Conservation (phyloP, 2,329 filamentous ascomycete genomes). For the Pestalotiopsis fici region DNA sequence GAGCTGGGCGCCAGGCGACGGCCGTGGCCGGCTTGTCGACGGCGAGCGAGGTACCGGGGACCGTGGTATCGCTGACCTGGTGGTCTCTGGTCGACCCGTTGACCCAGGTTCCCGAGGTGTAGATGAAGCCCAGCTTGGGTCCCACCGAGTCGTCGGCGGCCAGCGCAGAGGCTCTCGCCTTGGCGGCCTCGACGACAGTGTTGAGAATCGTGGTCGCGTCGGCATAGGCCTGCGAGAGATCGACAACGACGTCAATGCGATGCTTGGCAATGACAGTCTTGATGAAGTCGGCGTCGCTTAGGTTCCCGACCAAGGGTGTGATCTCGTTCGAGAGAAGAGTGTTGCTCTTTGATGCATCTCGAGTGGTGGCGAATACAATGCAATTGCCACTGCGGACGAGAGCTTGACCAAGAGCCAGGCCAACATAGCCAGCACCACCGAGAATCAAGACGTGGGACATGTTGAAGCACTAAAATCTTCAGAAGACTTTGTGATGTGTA, state of each 20-base stretch:
- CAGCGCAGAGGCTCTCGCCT: too few species aligned
- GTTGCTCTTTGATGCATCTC: slow-evolving; percentile 1
- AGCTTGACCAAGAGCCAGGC: slow-evolving; percentile 7
- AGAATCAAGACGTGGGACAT: slow-evolving; percentile 12
- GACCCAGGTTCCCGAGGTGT: slow-evolving; percentile 34
- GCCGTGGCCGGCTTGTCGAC: slow-evolving; percentile 20
- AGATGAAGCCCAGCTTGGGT: slow-evolving; percentile 10
- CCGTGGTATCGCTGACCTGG: slow-evolving; percentile 28
- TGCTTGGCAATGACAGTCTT: too few species aligned
- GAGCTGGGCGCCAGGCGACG: slow-evolving; percentile 29
- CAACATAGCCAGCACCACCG: slow-evolving; percentile 10
- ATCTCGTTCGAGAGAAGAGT: slow-evolving; percentile 7
- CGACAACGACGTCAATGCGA: too few species aligned
- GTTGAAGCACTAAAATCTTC: neutral
- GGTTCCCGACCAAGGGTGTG: slow-evolving; percentile 1
- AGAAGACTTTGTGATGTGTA: too few species aligned
- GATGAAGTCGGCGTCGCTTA: neutral
- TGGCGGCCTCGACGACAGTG: too few species aligned
- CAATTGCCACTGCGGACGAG: slow-evolving; percentile 10
- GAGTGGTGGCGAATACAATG: slow-evolving; percentile 8
- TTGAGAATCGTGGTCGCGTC: too few species aligned
- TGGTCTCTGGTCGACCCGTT: slow-evolving; percentile 28
- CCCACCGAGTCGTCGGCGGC: neutral
- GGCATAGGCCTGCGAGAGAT: too few species aligned
- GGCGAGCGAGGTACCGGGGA: slow-evolving; percentile 22